These are phyloP conservation scores for Piloderma croceum DNA, from an alignment of 768 basidiomycete genomes.

Conservation along the genomic window DNA sequence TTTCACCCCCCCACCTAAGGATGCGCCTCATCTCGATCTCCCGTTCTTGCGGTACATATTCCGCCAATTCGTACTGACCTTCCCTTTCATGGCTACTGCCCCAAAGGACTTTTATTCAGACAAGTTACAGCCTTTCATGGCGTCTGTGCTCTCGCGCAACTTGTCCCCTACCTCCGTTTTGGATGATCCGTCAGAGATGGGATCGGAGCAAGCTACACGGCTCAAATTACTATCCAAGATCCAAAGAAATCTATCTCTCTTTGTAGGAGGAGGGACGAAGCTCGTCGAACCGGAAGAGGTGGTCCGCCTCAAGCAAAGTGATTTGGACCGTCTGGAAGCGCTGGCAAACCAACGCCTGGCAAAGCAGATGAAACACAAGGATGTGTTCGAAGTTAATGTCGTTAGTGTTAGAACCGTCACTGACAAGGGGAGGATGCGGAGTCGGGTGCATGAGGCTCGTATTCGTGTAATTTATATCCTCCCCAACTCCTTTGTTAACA, in stretches of 20 bases:
- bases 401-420: conserved; percentile 79
- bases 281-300: conserved; percentile 82
- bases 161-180: conserved; percentile 56
- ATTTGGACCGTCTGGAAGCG: conserved; percentile 72
- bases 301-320: conserved; percentile 80
- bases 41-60: conserved; percentile 89
- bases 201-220: conserved; percentile 53
- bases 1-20: conserved; percentile 66
- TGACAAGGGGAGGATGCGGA: conserved; percentile 82
- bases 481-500: conserved; percentile 7
- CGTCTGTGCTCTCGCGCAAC: conserved; percentile 75
- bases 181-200: conserved; percentile 44
- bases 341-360: conserved; percentile 61
- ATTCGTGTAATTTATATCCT: no score
- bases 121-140: conserved; percentile 92
- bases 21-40: conserved; percentile 57
- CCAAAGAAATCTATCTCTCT: conserved; percentile 79
- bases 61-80: conserved; percentile 87
- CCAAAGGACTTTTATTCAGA: conserved; percentile 89
- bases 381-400: conserved; percentile 85
- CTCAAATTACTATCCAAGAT: conserved; percentile 68
- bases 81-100: conserved; percentile 89
- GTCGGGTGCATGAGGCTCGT: conserved; percentile 80
- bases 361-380: conserved; percentile 39
- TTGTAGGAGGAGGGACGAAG: conserved; percentile 79